phyloP scores from a whole-genome alignment of 202 grass and related monocot species.

The Dendrocalamus latiflorus region DNA sequence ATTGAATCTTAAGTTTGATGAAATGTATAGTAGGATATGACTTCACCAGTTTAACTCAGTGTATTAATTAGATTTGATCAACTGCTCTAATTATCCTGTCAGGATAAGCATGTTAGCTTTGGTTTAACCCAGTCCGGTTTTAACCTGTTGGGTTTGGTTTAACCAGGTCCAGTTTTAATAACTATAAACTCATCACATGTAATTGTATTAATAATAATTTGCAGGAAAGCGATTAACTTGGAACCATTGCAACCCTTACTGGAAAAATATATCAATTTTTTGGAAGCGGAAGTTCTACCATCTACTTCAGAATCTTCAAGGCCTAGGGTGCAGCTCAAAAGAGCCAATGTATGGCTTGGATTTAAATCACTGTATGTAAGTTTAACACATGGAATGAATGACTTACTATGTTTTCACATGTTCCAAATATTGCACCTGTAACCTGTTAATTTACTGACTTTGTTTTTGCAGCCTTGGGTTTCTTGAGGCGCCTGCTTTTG shows the following conservation, averaged over 20 bases:
- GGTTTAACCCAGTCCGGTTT: background rate
- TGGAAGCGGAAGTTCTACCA: constrained; percentile 73
- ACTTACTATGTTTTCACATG: background rate
- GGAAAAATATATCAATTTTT: constrained; percentile 71
- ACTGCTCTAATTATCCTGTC: constrained; percentile 16
- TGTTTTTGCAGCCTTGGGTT: constrained; percentile 73
- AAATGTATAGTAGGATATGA: background rate
- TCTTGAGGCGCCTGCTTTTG: constrained; percentile 91
- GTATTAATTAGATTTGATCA: constrained; percentile 5
- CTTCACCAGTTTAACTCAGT: background rate
- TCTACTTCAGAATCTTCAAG: constrained; percentile 55
- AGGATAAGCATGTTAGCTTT: background rate
- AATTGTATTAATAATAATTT: constrained; percentile 23
- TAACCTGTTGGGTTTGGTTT: background rate
- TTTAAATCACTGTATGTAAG: constrained; percentile 99
- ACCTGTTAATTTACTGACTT: constrained; percentile 6
- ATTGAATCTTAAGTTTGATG: constrained; percentile 7
- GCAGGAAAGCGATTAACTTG: constrained; percentile 73
- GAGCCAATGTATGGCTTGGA: constrained; percentile 89
- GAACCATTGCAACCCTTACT: constrained; percentile 85
- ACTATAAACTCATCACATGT: constrained; percentile 14
- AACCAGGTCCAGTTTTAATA: constrained; percentile 4
- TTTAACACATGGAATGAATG: constrained; percentile 35
- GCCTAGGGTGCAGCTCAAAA: constrained; percentile 81
- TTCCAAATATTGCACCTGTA: background rate